These are phyloP conservation scores for Crithidia acanthocephali DNA, from an alignment of 208 protist genomes.

Conservation along the genomic window DNA sequence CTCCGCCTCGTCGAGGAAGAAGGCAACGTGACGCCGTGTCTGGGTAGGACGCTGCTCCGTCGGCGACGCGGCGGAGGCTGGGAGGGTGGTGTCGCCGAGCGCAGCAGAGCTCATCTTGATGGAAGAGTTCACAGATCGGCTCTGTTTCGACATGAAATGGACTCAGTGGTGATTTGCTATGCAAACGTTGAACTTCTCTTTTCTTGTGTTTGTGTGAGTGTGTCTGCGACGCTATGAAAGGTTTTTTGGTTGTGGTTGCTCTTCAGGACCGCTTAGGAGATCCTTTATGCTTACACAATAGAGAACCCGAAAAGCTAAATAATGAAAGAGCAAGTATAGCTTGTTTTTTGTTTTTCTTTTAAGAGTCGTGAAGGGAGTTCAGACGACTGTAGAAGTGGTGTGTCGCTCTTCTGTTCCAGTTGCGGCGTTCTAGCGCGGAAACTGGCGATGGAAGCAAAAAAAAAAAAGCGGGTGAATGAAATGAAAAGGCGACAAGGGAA, in stretches of 20 bases:
- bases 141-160: neutral
- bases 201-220: too few relatives aligned
- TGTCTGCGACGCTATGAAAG: too few relatives aligned
- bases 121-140: neutral
- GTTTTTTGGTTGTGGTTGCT: too few relatives aligned
- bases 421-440: too few relatives aligned
- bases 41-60: neutral
- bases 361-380: too few relatives aligned
- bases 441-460: neutral
- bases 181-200: neutral
- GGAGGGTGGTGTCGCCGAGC: constrained; percentile 1
- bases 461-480: neutral
- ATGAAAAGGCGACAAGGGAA: neutral
- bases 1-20: constrained; percentile 27
- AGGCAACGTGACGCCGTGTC: constrained; percentile 28
- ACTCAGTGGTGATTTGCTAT: neutral
- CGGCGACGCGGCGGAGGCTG: constrained; percentile 2
- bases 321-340: too few relatives aligned
- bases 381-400: too few relatives aligned
- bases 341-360: too few relatives aligned
- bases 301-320: too few relatives aligned
- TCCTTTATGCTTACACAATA: too few relatives aligned
- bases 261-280: too few relatives aligned
- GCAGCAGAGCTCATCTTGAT: constrained; percentile 15
- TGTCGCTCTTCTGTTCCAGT: too few relatives aligned